These are phyloP conservation scores for Bryum argenteum DNA, from an alignment of 225 moss, liverwort and hornwort genomes.

Conservation along the genomic window DNA sequence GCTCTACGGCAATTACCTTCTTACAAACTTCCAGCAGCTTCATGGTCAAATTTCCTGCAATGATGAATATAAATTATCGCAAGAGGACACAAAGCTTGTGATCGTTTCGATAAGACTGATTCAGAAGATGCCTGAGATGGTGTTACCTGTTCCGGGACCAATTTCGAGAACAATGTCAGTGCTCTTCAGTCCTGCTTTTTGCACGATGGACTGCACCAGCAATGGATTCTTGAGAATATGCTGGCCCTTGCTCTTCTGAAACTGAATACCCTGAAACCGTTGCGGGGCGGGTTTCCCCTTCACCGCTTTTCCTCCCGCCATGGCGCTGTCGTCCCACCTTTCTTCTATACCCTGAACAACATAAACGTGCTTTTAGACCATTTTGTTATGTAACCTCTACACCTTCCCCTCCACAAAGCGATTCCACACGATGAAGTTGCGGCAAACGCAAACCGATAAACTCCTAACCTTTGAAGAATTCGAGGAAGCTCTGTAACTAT, in stretches of 20 bases:
- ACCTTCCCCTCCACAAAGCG: background rate
- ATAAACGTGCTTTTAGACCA: background rate
- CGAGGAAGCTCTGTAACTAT: slow-evolving; percentile 4
- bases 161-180: slow-evolving; percentile 87
- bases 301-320: slow-evolving; percentile 70
- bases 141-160: slow-evolving; percentile 81
- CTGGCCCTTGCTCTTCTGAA: slow-evolving; percentile 91
- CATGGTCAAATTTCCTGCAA: slow-evolving; percentile 78
- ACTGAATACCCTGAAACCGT: slow-evolving; percentile 81
- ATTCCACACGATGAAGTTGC: background rate
- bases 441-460: background rate
- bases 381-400: too few relatives aligned
- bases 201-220: slow-evolving; percentile 87
- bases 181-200: slow-evolving; percentile 87
- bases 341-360: slow-evolving; percentile 31
- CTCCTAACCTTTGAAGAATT: slow-evolving; percentile 26
- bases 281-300: slow-evolving; percentile 63
- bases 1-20: slow-evolving; percentile 82
- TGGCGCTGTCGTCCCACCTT: slow-evolving; percentile 53
- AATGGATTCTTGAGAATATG: slow-evolving; percentile 91
- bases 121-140: background rate
- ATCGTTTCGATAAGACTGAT: background rate
- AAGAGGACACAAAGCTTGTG: background rate
- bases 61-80: background rate
- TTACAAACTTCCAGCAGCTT: slow-evolving; percentile 84